These are phyloP conservation scores for Tremellales sp. DNA, from an alignment of 1,284 basidiomycete species.

Conservation along the genomic window DNA sequence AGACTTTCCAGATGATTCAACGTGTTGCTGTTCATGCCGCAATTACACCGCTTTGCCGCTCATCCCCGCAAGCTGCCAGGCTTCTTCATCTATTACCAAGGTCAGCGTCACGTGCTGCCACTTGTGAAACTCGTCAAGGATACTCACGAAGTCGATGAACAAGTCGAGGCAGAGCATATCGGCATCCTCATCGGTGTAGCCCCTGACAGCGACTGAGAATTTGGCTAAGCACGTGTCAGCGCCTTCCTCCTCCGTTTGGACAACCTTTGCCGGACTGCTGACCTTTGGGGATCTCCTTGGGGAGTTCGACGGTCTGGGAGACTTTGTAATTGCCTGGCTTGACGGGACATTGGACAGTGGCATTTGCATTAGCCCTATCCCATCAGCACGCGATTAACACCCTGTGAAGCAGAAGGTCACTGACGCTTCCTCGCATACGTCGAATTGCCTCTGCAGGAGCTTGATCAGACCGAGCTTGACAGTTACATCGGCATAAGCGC, in stretches of 20 bases:
- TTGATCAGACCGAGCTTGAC: conserved; percentile 88
- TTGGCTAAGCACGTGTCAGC: conserved; percentile 61
- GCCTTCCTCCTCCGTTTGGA: not conserved
- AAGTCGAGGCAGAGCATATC: conserved; percentile 77
- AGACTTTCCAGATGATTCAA: too few species aligned
- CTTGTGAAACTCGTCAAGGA: not conserved
- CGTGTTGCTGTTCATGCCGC: too few species aligned
- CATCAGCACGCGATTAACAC: not conserved
- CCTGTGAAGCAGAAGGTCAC: conserved; percentile 41
- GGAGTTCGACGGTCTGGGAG: conserved; percentile 72
- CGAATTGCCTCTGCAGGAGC: conserved; percentile 72
- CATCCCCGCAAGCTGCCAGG: too few species aligned
- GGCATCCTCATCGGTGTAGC: conserved; percentile 71
- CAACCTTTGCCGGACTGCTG: conserved; percentile 34
- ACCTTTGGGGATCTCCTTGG: conserved; percentile 86
- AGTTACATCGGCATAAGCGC: conserved; percentile 78
- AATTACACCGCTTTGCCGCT: too few species aligned
- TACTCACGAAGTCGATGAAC: conserved; percentile 56
- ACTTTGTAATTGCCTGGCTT: conserved; percentile 65
- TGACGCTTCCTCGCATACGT: conserved; percentile 88
- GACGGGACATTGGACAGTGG: conserved; percentile 52
- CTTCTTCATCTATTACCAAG: too few species aligned
- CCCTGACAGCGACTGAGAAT: conserved; percentile 69
- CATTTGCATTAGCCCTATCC: conserved; percentile 33
- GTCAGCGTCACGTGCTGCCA: not conserved